Evolutionary conservation across 192 early-diverging fungal species (phyloP), one percentile per base, ranked within the genome.

Genomic region (Geranomyces michiganensis): DNA sequence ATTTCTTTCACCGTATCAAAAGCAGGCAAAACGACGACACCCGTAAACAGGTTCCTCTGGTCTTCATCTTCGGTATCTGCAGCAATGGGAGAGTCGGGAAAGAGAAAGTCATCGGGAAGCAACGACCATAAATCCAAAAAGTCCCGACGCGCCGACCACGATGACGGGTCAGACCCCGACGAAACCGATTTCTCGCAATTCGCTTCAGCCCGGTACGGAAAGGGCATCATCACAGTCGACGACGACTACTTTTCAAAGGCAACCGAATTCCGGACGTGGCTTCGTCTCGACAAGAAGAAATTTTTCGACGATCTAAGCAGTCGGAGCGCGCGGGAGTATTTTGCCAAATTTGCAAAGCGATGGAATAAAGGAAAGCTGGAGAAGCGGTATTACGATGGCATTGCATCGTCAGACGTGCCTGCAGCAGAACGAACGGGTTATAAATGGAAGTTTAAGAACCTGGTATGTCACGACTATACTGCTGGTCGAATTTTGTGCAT

Each of bases 231-330:
- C 19, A 60, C 27, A 17, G 36, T 41, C 36, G 58, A 60, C 22
- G 92, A 92, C 31, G 93, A 94, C 81, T 97, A 93, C 73, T 95
- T 83, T 73, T 73, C 72, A 30, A 89, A 91, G 47, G 86, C 91
- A 30, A 80, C 85, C 21, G 91, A 95, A 56, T 97, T 95, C 71
- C 82, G 90, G 4, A 66, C 91, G 17, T 97, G 93, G 93, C 82
- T 97, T 29, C 83, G 80, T 21, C 33, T 46, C n/a, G 65, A 67
- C 0, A 67, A 74, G 60, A 63, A 70, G 46, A 24, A 44, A 24
- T 94, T 88, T 72, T 89, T 94, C 77, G 85, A 90, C 62, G 92
- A 95, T 51, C 74, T 97, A 60, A 64, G 72, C 7, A 82, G 90
- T 0, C 85, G 87, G 14, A 88, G 94, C 19, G 76, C 92, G 0